phyloP scores from a whole-genome alignment of 257 asterid genomes.

The Gentiana dahurica region DNA sequence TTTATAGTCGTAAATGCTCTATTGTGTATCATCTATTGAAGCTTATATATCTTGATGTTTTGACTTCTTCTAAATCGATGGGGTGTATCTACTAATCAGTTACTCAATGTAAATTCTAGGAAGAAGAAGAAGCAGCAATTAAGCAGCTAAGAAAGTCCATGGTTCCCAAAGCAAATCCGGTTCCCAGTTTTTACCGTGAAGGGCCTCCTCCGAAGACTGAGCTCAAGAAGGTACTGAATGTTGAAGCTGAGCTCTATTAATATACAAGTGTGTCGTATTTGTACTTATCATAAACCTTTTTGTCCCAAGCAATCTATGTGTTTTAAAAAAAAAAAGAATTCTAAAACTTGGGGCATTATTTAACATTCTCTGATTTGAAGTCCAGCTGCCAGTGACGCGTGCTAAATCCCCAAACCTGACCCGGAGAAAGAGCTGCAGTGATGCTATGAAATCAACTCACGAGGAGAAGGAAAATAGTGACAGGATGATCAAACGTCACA shows the following conservation, averaged over 20 bases:
- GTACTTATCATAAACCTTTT: too few relatives aligned
- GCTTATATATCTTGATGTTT: too few relatives aligned
- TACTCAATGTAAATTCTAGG: slow-evolving; percentile 37
- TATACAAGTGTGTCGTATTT: too few relatives aligned
- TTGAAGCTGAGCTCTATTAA: too few relatives aligned
- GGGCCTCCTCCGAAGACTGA: slow-evolving; percentile 83
- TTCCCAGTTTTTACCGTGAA: slow-evolving; percentile 74
- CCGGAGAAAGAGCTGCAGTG: slow-evolving; percentile 88
- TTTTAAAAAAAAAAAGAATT: too few relatives aligned
- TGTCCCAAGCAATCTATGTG: too few relatives aligned
- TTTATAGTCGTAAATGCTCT: too few relatives aligned
- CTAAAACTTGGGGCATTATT: too few relatives aligned
- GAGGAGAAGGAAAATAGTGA: slow-evolving; percentile 28
- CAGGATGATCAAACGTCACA: slow-evolving; percentile 31
- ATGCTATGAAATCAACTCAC: slow-evolving; percentile 34
- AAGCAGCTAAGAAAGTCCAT: slow-evolving; percentile 78
- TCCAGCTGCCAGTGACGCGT: slow-evolving; percentile 91
- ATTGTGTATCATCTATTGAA: too few relatives aligned
- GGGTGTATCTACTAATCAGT: not conserved
- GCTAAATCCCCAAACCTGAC: slow-evolving; percentile 82
- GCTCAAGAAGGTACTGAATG: slow-evolving; percentile 61
- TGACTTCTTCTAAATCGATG: too few relatives aligned
- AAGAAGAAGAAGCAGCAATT: slow-evolving; percentile 64
- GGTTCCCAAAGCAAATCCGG: slow-evolving; percentile 77
- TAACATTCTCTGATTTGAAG: slow-evolving; percentile 12